Evolutionary conservation across 306 rosid species (phyloP).

Genomic region (Alnus glutinosa): DNA sequence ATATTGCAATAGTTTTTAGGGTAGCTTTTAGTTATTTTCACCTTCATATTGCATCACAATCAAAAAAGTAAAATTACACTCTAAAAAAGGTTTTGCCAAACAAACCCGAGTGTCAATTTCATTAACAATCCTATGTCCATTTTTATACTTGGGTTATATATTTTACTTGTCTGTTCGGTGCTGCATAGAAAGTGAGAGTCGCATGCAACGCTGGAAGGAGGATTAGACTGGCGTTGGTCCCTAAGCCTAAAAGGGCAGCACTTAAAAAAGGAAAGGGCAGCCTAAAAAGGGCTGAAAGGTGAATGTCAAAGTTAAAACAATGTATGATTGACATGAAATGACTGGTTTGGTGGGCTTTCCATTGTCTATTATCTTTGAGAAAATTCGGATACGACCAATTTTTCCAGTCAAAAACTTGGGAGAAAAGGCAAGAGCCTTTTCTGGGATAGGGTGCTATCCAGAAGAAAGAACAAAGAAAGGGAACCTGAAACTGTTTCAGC

Average conservation of each 20-base stretch:
- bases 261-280: slow-evolving; percentile 38
- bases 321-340: slow-evolving; percentile 52
- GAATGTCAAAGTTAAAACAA: slow-evolving; percentile 47
- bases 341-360: slow-evolving; percentile 60
- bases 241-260: slow-evolving; percentile 42
- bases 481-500: background rate
- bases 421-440: slow-evolving; percentile 56
- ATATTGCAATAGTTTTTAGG: no score
- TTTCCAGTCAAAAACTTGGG: slow-evolving; percentile 48
- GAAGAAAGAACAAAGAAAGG: background rate
- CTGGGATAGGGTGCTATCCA: slow-evolving; percentile 31
- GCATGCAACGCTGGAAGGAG: slow-evolving; percentile 24
- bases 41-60: no score
- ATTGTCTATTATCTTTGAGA: slow-evolving; percentile 32
- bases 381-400: slow-evolving; percentile 43
- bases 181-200: slow-evolving; percentile 17
- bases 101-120: no score
- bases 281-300: slow-evolving; percentile 94
- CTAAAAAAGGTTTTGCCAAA: no score
- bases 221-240: slow-evolving; percentile 39
- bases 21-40: no score
- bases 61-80: no score
- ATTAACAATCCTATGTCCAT: background rate
- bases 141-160: background rate
- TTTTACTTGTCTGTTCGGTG: background rate